Conservation (phyloP, 176 grass and related monocot genomes). For the Bothriochloa decipiens region DNA sequence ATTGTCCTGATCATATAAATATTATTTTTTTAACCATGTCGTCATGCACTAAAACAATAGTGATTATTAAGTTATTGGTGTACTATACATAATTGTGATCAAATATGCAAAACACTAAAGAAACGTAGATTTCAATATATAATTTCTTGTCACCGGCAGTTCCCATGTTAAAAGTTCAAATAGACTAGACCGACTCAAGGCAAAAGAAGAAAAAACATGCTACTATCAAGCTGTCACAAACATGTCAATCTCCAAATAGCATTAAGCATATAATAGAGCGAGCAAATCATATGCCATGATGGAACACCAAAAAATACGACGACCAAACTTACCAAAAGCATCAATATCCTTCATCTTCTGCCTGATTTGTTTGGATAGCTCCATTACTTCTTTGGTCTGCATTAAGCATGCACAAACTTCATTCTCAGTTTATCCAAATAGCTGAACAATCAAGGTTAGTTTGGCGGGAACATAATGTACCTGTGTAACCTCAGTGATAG, state of each 20-base stretch:
- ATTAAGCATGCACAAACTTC: slow-evolving; percentile 30
- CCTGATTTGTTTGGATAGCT: slow-evolving; percentile 94
- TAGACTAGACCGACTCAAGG: not conserved
- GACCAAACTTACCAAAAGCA: slow-evolving; percentile 66
- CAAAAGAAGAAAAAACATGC: not conserved
- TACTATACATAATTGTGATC: not conserved
- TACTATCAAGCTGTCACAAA: not conserved
- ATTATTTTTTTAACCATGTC: not conserved
- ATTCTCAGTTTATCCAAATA: slow-evolving; percentile 14
- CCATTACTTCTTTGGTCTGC: slow-evolving; percentile 74
- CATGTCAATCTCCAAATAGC: not conserved
- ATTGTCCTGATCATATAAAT: not conserved
- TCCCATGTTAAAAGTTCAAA: not conserved
- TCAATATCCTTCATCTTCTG: slow-evolving; percentile 91
- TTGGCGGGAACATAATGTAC: slow-evolving; percentile 44
- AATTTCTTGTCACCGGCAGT: not conserved
- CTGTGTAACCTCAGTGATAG: slow-evolving; percentile 82
- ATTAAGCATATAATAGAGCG: not conserved
- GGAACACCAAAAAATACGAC: slow-evolving; percentile 11
- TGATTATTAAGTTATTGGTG: not conserved
- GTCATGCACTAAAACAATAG: not conserved
- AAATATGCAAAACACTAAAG: not conserved
- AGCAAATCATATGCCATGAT: slow-evolving; percentile 1
- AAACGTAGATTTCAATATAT: not conserved
- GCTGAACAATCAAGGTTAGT: slow-evolving; percentile 25